Base-by-base conservation (phyloP, 176 grass and related monocot species). In the Oryza glumipatula region DNA sequence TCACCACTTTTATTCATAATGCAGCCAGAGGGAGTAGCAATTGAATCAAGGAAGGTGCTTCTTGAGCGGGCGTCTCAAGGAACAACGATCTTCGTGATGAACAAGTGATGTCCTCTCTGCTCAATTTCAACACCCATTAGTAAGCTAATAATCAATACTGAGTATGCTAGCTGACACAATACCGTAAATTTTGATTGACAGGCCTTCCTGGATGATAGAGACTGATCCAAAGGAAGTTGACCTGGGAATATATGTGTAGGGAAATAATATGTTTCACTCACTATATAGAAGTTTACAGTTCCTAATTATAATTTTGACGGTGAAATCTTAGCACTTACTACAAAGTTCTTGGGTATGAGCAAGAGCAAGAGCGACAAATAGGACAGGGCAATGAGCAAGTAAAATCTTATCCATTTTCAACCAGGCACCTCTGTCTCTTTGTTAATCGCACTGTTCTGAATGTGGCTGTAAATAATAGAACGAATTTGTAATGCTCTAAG, bases 161-260 rank as follows among this genome's bases (percentile, higher is more conserved):
- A 43, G 28, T 49, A 82, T 82, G 4, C 63, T 70, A 39, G 16
- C 35, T 91, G 74, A 92, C 81, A 69, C 47, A 67, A 39, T 19
- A 82, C 17, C 19, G 7, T 30, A 23, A 83, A 83, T 12, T 86
- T 91, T 51, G 33, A 86, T 71, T 80, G 24, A n/a, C 91, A 92
- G 96, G 80, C 88, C 96, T 87, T 90, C 91, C 49, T 98, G 91
- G 93, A 92, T 97, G 94, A 87, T 97, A 73, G 94, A 97, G 85
- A 94, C 91, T 33, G 70, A 93, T 73, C 91, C 89, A 1, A 94
- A 98, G 80, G 96, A 98, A 85, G 51, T 95, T 46, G 88, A 84
- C 17, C 33, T 94, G 32, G 91, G 96, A 83, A 98, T 98, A 70
- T 98, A 94, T 72, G 89, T 95, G 49, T 97, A 80, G 94, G 17